Evolutionary conservation across 352 stramenopile species (phyloP).

Genomic region (Thalassiosira mediterranea): DNA sequence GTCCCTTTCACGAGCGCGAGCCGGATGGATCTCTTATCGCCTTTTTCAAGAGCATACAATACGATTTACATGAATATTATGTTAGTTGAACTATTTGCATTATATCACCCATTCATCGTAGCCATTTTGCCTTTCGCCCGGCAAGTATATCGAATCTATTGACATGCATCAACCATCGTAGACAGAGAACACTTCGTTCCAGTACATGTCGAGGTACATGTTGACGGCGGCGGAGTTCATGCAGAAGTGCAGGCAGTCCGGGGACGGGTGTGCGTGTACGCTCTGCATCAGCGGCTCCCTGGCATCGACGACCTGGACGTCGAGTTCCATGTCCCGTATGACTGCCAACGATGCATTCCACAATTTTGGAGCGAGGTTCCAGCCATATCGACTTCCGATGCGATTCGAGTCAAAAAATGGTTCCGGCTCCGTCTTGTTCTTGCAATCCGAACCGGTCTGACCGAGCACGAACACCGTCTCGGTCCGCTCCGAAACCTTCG

Average conservation of each 20-base stretch:
- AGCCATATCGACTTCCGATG: constrained; percentile 9
- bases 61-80: too few species aligned
- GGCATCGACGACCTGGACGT: constrained; percentile 34
- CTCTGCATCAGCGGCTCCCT: constrained; percentile 33
- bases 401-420: constrained; percentile 1
- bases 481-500: constrained; percentile 19
- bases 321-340: constrained; percentile 11
- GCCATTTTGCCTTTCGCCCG: too few species aligned
- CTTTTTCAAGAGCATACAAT: too few species aligned
- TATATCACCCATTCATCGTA: too few species aligned
- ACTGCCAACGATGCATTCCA: constrained; percentile 20
- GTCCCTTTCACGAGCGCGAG: too few species aligned
- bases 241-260: constrained; percentile 40
- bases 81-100: too few species aligned
- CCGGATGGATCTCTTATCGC: too few species aligned
- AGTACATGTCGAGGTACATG: constrained; percentile 45
- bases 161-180: too few species aligned
- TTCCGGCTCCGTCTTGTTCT: constrained; percentile 21
- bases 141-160: too few species aligned
- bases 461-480: constrained; percentile 30
- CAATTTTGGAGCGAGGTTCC: constrained; percentile 26
- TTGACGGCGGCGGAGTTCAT: constrained; percentile 38
- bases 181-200: constrained; percentile 36
- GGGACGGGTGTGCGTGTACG: constrained; percentile 25
- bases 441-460: constrained; percentile 19